Evolutionary conservation across 2,329 filamentous ascomycete genomes (phyloP).

Genomic region (Sporothrix luriei): DNA sequence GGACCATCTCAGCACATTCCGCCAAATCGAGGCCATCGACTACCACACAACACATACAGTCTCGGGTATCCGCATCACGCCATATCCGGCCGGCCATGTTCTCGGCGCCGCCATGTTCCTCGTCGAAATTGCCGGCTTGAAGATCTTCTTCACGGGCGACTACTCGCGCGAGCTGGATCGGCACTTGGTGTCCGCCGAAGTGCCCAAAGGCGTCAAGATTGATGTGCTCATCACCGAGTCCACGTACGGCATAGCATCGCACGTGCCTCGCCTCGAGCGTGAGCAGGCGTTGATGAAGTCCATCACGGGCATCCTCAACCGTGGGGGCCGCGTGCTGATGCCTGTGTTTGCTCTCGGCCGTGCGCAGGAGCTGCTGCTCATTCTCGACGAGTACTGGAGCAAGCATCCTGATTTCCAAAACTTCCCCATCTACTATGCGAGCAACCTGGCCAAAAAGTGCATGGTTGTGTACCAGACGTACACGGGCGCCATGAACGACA

Average conservation of each 20-base stretch:
- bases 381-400: constrained; percentile 95
- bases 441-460: constrained; percentile 90
- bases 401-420: constrained; percentile 87
- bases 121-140: constrained; percentile 93
- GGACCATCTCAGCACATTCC: constrained; percentile 90
- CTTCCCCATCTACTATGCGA: constrained; percentile 95
- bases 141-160: constrained; percentile 96
- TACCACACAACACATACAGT: constrained; percentile 98
- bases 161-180: constrained; percentile 95
- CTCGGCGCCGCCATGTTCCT: constrained; percentile 97
- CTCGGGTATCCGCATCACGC: constrained; percentile 93
- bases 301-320: constrained; percentile 85
- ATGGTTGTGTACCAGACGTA: constrained; percentile 99
- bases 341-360: constrained; percentile 93
- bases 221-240: constrained; percentile 97
- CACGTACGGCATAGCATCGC: constrained; percentile 93
- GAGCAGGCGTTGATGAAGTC: constrained; percentile 95
- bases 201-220: constrained; percentile 85
- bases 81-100: constrained; percentile 97
- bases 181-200: constrained; percentile 90
- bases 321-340: constrained; percentile 88
- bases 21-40: constrained; percentile 94
- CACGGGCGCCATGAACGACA: constrained; percentile 98
- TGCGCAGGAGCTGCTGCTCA: constrained; percentile 90
- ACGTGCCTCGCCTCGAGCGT: constrained; percentile 85